Evolutionary conservation across 139 green algal genomes (phyloP), one percentile per base, ranked within the genome.

Genomic region (Picochlorum sp.): DNA sequence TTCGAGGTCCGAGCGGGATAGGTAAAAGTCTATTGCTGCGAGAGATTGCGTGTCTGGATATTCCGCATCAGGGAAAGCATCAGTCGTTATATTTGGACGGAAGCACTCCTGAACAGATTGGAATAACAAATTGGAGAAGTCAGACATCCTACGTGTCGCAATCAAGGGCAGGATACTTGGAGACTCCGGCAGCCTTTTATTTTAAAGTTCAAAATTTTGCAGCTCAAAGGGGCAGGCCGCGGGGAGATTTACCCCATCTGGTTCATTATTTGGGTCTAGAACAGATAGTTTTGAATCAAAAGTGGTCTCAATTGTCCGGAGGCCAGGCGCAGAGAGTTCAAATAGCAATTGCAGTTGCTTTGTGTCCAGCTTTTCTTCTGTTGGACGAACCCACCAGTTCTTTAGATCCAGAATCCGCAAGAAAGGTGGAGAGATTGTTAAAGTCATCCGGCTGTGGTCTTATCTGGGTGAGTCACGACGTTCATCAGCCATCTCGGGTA

Each of bases 381-480:
- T 67, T 95, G 50, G 88, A 95, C 77, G 84, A 95, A 61, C 82
- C 85, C 13, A 93, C 87, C 2, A 69, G 39, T 18, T 74, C 85
- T 1, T 80, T 89, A 47, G 88, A 95, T 75, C 36, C 45, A 0
- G 65, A 77, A 0, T 77, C 77, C 4, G 61, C 76, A 0, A 10
- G 45, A 10, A 61, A 33, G 41, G 78, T 88, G 1, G 85, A 95
- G 61, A 49, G 66, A 0, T 70, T 87, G 32, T 65, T 95, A 20
- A 64, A 66, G 39, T 50, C 22, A 12, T 83, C 75, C 50, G 75
- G 75, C 3, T 69, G 73, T 2, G 71, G 68, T 1, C 32, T 89
- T 5, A 37, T 95, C 5, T 95, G 87, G 87, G 77, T 89, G 9
- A 90, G 69, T 0, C 86, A 95, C 78, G 79, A 91, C 57, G 58